Evolutionary conservation across 129 eudicot genomes (phyloP).

Genomic region (Logfia minima): DNA sequence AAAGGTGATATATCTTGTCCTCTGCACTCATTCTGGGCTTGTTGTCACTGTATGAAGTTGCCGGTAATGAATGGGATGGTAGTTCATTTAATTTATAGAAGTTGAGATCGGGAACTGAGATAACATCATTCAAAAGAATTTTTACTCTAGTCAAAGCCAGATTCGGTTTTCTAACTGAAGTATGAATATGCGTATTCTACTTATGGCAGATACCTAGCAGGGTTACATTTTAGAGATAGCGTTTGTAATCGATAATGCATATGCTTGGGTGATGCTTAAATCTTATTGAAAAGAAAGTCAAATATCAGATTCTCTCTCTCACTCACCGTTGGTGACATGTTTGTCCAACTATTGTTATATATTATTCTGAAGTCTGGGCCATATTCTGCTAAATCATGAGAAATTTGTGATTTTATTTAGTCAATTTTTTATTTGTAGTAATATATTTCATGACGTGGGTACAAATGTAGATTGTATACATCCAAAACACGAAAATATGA

Average conservation of each 20-base stretch:
- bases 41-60: conserved; percentile 10
- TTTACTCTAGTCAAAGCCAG: conserved; percentile 8
- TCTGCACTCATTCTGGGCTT: background rate
- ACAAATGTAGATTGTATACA: conserved; percentile 11
- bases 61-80: background rate
- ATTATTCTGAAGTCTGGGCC: background rate
- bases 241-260: conserved; percentile 2
- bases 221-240: background rate
- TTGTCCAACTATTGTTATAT: conserved; percentile 10
- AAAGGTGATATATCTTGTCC: conserved; percentile 55
- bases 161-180: background rate
- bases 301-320: background rate
- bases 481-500: background rate
- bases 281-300: background rate
- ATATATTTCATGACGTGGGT: background rate
- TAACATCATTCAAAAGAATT: conserved; percentile 1
- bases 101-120: conserved; percentile 13
- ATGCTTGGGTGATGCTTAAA: background rate
- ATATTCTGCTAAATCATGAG: conserved; percentile 2
- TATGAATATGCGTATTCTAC: conserved; percentile 1
- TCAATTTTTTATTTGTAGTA: conserved; percentile 9
- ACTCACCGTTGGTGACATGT: conserved; percentile 12
- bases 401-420: conserved; percentile 8
- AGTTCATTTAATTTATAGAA: conserved; percentile 1
- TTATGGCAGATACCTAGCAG: conserved; percentile 13